Base-by-base conservation (phyloP, 768 basidiomycete genomes). In the Lyophyllum atratum region DNA sequence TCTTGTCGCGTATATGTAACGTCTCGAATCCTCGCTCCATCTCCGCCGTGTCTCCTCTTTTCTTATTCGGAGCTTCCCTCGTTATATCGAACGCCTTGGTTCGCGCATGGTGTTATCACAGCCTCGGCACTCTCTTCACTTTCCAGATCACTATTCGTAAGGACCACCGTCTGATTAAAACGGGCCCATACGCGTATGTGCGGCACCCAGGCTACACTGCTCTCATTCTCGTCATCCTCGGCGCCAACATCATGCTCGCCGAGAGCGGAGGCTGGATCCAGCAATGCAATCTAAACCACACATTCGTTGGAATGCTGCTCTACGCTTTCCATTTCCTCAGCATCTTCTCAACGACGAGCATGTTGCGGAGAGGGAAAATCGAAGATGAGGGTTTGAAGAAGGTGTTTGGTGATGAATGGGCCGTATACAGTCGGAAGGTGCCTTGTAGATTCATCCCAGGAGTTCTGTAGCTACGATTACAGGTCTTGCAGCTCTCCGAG, bases 161-260 rank as follows among this genome's bases (percentile, higher is more conserved):
- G 52, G 43, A 54, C 43, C 52, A 54, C 17, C 15, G 6, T 44
- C 63, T 73, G 6, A 58, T 72, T 43, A 72, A 66, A 0, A 45
- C 50, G 8, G 70, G 71, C 4, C 72, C 72, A 4, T 73, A 74
- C 51, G 43, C 62, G 1, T 7, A 60, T 15, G 68, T 71, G 3
- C 69, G 72, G 15, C 72, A 72, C 45, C 72, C 72, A 39, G 26
- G 54, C 37, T 74, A 74, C 55, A 60, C 64, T 11, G 69, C 64
- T 1, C 19, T 55, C 4, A 14, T 62, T 1, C 19, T 69, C 33
- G 54, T 58, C 10, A 33, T 55, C 40, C 31, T 47, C 19, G 66
- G 66, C 15, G 34, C 34, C 34, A 37, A 26, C 64, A 17, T 47
- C 49, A 7, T 43, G 55, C 37, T 59, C 50, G 47, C 56, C 58